Base-by-base conservation (phyloP, 805 yeast genomes). In the Wickerhamomyces chambardii region DNA sequence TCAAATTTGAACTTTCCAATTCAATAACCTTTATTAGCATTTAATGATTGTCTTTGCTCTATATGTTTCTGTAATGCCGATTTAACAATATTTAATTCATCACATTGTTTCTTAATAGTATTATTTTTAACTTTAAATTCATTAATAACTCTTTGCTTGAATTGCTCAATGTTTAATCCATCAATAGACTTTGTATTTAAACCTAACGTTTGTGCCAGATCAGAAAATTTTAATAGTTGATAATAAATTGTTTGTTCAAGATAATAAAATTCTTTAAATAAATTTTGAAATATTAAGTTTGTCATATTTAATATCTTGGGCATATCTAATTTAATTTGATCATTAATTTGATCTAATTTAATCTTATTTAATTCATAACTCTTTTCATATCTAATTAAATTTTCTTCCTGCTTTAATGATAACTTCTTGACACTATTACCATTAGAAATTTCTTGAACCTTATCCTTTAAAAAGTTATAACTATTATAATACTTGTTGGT, bases 271-370 rank as follows among this genome's bases (percentile, higher is more conserved):
- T 57, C 45, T 3, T 43, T 36, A 21, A 61, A 53, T 5, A 68
- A 32, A 3, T 25, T 32, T 17, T 50, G 46, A 28, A 64, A 45
- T 17, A 66, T 46, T 12, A 44, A 32, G 4, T 52, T 38, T 0
- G 65, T 50, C 10, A 66, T 47, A 6, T 51, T 37, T 36, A 66
- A 57, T 32, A 72, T 66, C 4, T 40, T 33, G 0, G 80, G 78
- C 1, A 76, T 45, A 29, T 74, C 81, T 22, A 37, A 38, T 37
- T 70, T 70, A 40, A 75, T 53, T 4, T 43, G 34, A 5, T 46
- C 40, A 45, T 73, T 70, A 26, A 61, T 40, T 10, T 39, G 32
- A 2, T 64, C 63, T 43, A 64, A 71, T 33, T 46, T 64, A 47
- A 38, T 56, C 37, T 42, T 59, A 41, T 44, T 55, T 35, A 47